Conservation (phyloP, 805 yeast genomes). For the Scheffersomyces ergatensis region DNA sequence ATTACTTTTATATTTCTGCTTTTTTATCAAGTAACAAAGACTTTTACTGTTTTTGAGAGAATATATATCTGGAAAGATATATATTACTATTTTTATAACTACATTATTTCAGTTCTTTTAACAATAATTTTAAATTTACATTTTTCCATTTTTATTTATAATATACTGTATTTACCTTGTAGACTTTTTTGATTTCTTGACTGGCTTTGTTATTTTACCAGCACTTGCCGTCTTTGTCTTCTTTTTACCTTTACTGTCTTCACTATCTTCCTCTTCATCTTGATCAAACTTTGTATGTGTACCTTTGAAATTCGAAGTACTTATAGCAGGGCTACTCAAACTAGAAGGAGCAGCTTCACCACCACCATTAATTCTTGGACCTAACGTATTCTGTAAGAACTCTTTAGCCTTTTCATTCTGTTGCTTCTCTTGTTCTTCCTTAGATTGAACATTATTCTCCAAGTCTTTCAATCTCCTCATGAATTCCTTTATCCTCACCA, state of each 20-base stretch:
- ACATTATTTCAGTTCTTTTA: neutral
- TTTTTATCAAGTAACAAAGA: no score
- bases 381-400: slow-evolving; percentile 46
- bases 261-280: slow-evolving; percentile 6
- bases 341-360: slow-evolving; percentile 25
- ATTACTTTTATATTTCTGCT: no score
- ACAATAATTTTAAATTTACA: neutral
- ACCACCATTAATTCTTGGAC: slow-evolving; percentile 24
- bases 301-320: slow-evolving; percentile 34
- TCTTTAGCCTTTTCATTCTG: slow-evolving; percentile 44
- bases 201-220: neutral
- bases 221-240: neutral
- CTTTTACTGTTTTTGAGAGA: no score
- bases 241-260: neutral
- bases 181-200: neutral
- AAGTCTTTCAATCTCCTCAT: slow-evolving; percentile 55
- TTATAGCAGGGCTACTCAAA: slow-evolving; percentile 35
- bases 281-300: slow-evolving; percentile 36
- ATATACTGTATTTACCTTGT: neutral
- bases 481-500: slow-evolving; percentile 64
- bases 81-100: slow-evolving; percentile 1
- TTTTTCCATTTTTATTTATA: neutral
- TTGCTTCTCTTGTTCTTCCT: slow-evolving; percentile 19
- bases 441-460: slow-evolving; percentile 18
- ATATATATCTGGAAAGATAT: slow-evolving; percentile 4